These are phyloP conservation scores for Plasmodium knowlesi DNA, from an alignment of 169 alveolate species.

Conservation along the genomic window DNA sequence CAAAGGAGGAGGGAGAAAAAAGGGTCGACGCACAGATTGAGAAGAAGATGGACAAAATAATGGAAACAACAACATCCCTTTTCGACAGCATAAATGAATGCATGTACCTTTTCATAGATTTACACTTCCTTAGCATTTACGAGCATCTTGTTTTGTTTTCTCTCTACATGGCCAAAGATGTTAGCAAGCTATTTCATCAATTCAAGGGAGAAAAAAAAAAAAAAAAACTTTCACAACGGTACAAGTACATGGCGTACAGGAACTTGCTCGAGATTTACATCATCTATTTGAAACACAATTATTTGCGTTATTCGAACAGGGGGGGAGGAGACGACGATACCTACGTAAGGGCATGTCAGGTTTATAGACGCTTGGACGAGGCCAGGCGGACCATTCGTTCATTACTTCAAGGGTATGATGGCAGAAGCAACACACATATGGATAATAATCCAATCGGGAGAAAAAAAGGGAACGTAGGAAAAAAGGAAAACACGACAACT, in stretches of 20 bases:
- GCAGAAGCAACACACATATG: not conserved
- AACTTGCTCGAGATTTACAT: conserved; percentile 64
- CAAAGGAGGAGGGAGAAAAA: not conserved
- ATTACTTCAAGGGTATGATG: not conserved
- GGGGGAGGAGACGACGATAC: not conserved
- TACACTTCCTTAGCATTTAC: conserved; percentile 46
- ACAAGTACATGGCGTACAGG: conserved; percentile 64
- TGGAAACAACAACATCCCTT: conserved; percentile 11
- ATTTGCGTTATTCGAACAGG: conserved; percentile 36
- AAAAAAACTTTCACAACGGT: conserved; percentile 17
- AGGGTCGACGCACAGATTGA: conserved; percentile 5
- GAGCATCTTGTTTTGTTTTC: conserved; percentile 31
- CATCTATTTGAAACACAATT: conserved; percentile 57
- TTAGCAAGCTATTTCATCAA: conserved; percentile 8
- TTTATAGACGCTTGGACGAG: conserved; percentile 8
- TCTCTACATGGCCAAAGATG: conserved; percentile 57
- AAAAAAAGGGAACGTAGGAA: not conserved
- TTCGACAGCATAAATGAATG: conserved; percentile 62
- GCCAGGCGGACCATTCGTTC: not conserved
- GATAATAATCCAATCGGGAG: not conserved
- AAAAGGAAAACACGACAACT: not conserved
- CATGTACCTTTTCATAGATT: conserved; percentile 35
- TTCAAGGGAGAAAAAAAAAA: conserved; percentile 62
- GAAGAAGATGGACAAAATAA: conserved; percentile 28
- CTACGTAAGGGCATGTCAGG: conserved; percentile 6